phyloP scores from a whole-genome alignment of 345 rosid genomes.

The Gossypium rotundifolium region DNA sequence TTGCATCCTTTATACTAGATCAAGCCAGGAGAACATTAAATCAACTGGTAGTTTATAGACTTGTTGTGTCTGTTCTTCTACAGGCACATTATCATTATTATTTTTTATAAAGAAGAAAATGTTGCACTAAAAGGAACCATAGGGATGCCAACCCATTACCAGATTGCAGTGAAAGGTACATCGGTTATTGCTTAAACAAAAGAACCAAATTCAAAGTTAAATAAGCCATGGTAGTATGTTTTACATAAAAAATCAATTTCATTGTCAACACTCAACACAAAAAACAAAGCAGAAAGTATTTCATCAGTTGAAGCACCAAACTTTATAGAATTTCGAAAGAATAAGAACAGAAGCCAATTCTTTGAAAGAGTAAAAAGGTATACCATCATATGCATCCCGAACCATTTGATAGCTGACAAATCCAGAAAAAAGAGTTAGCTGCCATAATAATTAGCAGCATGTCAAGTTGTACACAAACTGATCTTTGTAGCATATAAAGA shows the following conservation, averaged over 20 bases:
- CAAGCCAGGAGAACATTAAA: neutral
- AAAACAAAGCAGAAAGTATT: neutral
- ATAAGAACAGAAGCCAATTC: neutral
- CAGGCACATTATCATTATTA: neutral
- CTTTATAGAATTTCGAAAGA: neutral
- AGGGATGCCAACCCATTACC: neutral
- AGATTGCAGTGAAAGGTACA: neutral
- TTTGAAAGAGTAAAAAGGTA: constrained; percentile 11
- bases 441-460: constrained; percentile 34
- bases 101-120: constrained; percentile 3
- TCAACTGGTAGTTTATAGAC: constrained; percentile 3
- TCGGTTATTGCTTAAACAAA: neutral
- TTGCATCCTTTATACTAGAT: neutral
- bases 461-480: constrained; percentile 8
- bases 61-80: neutral
- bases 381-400: constrained; percentile 95
- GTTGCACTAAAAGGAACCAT: neutral
- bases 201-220: neutral
- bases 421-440: constrained; percentile 97
- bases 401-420: constrained; percentile 99
- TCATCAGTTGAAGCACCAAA: neutral
- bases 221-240: neutral
- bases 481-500: neutral
- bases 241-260: neutral
- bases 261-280: neutral